phyloP scores from a whole-genome alignment of 2,329 filamentous ascomycete genomes.

The Macrophomina phaseolina region DNA sequence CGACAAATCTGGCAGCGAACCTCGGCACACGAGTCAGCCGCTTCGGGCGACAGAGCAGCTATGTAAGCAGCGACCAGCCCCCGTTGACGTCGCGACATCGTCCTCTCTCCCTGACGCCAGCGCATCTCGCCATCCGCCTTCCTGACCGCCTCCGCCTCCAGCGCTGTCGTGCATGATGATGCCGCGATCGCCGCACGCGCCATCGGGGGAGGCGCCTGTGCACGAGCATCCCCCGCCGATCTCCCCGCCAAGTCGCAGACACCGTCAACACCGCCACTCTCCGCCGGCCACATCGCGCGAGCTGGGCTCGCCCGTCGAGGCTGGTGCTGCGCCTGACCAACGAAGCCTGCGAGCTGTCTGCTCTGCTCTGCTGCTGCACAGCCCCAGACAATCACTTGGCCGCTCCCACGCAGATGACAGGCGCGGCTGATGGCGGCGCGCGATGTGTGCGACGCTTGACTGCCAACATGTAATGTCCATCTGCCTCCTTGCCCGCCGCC shows the following conservation, averaged over 20 bases:
- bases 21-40: slow-evolving; percentile 22
- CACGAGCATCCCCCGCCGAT: slow-evolving; percentile 10
- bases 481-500: not conserved
- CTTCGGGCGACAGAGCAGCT: not conserved
- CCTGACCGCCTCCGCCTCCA: not conserved
- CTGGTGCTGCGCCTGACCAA: not conserved
- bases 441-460: not conserved
- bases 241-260: not conserved
- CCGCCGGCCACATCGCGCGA: not conserved
- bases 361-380: slow-evolving; percentile 4
- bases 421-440: slow-evolving; percentile 7
- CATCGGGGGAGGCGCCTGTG: not conserved
- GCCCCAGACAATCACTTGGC: not conserved
- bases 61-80: not conserved
- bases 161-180: not conserved
- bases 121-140: not conserved
- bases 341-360: not conserved
- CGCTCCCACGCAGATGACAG: slow-evolving; percentile 3
- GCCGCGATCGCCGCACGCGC: not conserved
- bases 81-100: not conserved
- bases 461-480: not conserved
- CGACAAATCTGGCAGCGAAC: not conserved
- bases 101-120: not conserved
- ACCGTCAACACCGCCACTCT: not conserved
- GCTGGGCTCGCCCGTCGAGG: not conserved